A percentile compares a stretch with the other conserved stretches of the same genome.
Evolutionary conservation across 2,329 filamentous ascomycete species (phyloP).

Genomic region (Cucurbitaria berberidis): DNA sequence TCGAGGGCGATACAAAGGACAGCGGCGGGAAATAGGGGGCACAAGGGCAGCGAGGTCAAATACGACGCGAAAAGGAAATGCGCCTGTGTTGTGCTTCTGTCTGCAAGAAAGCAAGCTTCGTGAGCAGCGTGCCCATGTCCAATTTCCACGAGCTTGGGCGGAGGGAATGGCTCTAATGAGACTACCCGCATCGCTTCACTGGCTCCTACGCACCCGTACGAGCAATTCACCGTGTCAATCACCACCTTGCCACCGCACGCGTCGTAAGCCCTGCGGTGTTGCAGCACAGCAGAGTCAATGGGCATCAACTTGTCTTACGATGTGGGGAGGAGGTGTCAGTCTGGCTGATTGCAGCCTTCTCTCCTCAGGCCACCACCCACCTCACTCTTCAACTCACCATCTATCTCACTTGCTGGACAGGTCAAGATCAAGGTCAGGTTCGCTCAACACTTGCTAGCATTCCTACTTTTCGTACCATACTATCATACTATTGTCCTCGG

Average conservation of each 20-base stretch:
- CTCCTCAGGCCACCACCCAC: no score
- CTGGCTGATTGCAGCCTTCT: constrained; percentile 5
- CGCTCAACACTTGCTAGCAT: background rate
- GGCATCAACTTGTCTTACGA: constrained; percentile 2
- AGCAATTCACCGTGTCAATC: background rate
- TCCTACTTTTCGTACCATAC: constrained; percentile 1
- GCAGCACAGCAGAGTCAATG: background rate
- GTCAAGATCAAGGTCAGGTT: no score
- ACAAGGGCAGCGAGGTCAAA: background rate
- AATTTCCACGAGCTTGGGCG: constrained; percentile 16
- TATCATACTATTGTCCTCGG: no score
- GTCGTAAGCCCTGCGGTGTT: constrained; percentile 3
- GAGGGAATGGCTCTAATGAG: constrained; percentile 3
- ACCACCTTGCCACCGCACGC: constrained; percentile 9
- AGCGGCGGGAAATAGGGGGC: constrained; percentile 3
- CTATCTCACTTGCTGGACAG: no score
- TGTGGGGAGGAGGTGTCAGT: background rate
- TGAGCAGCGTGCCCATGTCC: constrained; percentile 12
- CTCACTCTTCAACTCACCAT: no score
- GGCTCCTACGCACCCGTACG: background rate
- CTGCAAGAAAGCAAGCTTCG: constrained; percentile 6
- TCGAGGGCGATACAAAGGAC: no score
- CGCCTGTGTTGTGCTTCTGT: constrained; percentile 16
- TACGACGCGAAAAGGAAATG: constrained; percentile 8
- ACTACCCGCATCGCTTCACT: constrained; percentile 2